Evolutionary conservation across 805 yeast species (phyloP), one percentile per base, ranked within the genome.

Genomic region (Starmerella powellii): DNA sequence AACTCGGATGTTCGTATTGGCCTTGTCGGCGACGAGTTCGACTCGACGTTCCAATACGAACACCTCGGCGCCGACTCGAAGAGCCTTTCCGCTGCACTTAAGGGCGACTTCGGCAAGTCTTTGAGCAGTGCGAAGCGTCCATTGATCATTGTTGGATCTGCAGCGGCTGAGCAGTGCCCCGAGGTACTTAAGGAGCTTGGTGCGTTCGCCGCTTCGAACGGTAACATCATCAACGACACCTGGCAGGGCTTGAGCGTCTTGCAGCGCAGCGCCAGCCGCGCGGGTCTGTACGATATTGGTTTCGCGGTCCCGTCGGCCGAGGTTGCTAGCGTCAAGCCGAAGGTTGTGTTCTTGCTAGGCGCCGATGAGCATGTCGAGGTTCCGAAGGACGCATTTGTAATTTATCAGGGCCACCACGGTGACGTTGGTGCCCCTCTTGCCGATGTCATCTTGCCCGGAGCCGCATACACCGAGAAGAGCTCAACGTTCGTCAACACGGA

Each of bases 341-440:
- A 83, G 66, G 70, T 84, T 59, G 72, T 83, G 40, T 84, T 80
- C 67, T 68, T 83, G 54, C 70, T 83, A 42, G 91, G 88, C 33
- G 93, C 94, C 28, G 94, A 83, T 61, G 94, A 84, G 63, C 61
- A 82, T 48, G 64, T 70, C 47, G 80, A 79, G 46, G 74, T 83
- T 53, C 93, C 94, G 51, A 68, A 70, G 60, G 91, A 83, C 59
- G 84, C 94, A 3, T 84, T 83, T 60, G 94, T 84, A 24, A 77
- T 83, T 40, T 83, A 83, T 65, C 85, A 83, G 65, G 94, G 94
- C 42, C 94, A 84, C 63, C 94, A 83, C 63, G 94, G 94, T 65
- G 94, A 83, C 55, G 62, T 72, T 18, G 94, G 94, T 53, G 94
- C 94, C 23, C 77, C 88, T 8, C 72, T 75, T 53, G 94, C 94